Conservation (phyloP, 345 rosid genomes). For the Eucalyptus sp. region DNA sequence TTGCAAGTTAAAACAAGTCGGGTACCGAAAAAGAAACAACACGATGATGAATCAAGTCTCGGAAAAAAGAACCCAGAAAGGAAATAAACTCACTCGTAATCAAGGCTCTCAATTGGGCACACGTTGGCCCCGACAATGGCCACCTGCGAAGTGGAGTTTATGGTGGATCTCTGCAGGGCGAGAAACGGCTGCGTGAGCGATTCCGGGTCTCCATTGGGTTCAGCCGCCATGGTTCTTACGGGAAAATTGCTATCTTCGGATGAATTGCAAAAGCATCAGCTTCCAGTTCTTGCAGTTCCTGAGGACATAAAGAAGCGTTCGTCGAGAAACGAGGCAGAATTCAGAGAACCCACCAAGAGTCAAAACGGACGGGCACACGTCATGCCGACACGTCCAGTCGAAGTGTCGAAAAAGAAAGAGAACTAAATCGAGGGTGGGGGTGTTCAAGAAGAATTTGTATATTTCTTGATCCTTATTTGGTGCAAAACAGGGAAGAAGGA, state of each 20-base stretch:
- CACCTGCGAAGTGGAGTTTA: constrained; percentile 79
- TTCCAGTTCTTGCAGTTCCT: neutral
- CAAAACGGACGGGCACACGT: neutral
- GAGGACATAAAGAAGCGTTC: neutral
- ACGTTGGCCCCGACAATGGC: constrained; percentile 81
- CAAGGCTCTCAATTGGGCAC: constrained; percentile 88
- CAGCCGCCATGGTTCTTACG: neutral
- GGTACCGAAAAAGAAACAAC: neutral
- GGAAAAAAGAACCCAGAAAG: neutral
- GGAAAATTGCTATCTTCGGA: neutral
- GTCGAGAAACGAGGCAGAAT: neutral
- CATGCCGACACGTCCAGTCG: neutral
- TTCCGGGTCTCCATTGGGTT: constrained; percentile 13
- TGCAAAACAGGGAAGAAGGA: neutral
- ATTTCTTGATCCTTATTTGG: neutral
- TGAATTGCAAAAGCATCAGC: neutral
- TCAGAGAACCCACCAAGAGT: neutral
- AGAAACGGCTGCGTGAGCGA: constrained; percentile 40
- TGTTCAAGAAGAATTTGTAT: neutral
- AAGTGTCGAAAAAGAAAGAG: neutral
- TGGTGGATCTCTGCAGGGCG: constrained; percentile 20
- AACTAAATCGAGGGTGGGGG: neutral
- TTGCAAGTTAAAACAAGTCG: neutral
- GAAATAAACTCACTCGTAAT: constrained; percentile 51
- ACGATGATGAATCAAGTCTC: neutral